These are phyloP conservation scores for Sporothrix dimorphospora DNA, from an alignment of 2,329 filamentous ascomycete genomes.

Conservation along the genomic window DNA sequence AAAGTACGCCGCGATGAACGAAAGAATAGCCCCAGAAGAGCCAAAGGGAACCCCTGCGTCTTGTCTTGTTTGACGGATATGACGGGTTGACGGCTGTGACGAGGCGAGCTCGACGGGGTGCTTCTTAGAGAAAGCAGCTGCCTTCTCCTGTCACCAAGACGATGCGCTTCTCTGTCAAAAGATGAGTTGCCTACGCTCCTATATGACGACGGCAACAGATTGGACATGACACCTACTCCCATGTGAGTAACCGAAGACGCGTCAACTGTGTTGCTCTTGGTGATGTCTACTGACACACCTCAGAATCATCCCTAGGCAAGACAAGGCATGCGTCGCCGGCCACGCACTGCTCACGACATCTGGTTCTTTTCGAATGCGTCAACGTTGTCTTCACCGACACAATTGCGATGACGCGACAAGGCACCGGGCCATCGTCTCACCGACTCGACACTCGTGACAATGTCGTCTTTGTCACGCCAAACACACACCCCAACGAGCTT, in stretches of 20 bases:
- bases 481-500: constrained; percentile 24
- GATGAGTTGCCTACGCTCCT: neutral
- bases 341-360: neutral
- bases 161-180: neutral
- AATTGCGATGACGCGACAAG: neutral
- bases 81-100: neutral
- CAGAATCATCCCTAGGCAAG: neutral
- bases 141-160: neutral
- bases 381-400: neutral
- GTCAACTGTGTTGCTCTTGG: too few relatives aligned
- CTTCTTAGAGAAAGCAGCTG: neutral
- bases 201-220: neutral
- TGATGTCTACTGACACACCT: neutral
- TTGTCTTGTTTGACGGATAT: neutral
- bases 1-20: neutral
- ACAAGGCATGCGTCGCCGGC: neutral
- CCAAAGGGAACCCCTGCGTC: neutral
- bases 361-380: neutral
- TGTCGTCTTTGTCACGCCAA: constrained; percentile 19
- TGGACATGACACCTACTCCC: neutral
- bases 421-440: neutral
- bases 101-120: too few relatives aligned
- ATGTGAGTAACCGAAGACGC: neutral
- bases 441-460: neutral
- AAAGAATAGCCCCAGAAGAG: neutral